A percentile compares a stretch with the other conserved stretches of the same genome.
phyloP scores from a whole-genome alignment of 2,329 filamentous ascomycete genomes.

The Paecilomyces dactylethromorphus region DNA sequence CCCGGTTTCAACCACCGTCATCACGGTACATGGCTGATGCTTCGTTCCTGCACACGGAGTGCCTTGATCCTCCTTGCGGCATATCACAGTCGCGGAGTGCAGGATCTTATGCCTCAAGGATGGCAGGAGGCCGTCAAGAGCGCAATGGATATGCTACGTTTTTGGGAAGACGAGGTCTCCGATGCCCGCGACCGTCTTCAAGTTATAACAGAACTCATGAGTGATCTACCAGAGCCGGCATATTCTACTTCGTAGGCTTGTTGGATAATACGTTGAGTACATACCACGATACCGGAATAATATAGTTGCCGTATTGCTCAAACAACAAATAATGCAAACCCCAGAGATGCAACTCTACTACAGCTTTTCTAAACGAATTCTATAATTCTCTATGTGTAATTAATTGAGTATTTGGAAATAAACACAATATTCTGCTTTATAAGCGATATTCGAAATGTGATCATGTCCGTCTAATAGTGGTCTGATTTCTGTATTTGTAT shows the following conservation, averaged over 20 bases:
- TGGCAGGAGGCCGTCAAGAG: constrained; percentile 18
- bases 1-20: constrained; percentile 25
- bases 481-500: background rate
- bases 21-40: constrained; percentile 29
- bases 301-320: background rate
- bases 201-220: constrained; percentile 12
- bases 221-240: background rate
- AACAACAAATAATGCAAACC: background rate
- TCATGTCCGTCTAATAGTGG: no score
- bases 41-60: constrained; percentile 25
- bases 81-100: constrained; percentile 8
- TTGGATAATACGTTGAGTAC: background rate
- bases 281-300: background rate
- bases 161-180: constrained; percentile 19
- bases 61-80: constrained; percentile 21
- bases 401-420: no score
- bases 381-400: background rate
- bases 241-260: background rate
- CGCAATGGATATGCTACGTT: constrained; percentile 18
- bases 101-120: constrained; percentile 14
- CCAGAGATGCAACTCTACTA: background rate
- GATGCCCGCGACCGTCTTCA: constrained; percentile 18
- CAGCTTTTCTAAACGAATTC: no score
- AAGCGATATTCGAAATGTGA: no score
- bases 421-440: no score